These are phyloP conservation scores for Arabidopsis arenosa DNA, from an alignment of 345 rosid species.

Conservation along the genomic window DNA sequence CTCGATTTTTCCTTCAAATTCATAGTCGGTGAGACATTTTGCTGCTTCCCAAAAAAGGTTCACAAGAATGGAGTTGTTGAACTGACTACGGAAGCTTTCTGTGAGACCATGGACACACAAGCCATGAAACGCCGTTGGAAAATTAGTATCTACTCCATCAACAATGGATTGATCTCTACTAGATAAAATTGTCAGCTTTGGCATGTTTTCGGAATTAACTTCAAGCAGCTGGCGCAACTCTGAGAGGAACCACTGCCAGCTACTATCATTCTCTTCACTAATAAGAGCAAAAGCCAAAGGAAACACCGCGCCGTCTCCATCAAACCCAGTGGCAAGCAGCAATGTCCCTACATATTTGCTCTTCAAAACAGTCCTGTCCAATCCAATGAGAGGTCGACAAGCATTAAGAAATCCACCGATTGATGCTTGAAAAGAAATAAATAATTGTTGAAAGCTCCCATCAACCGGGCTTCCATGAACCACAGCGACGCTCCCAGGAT, in stretches of 20 bases:
- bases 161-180: slow-evolving; percentile 71
- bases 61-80: slow-evolving; percentile 80
- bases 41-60: slow-evolving; percentile 94
- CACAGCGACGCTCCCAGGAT: slow-evolving; percentile 89
- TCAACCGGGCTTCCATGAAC: slow-evolving; percentile 77
- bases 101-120: slow-evolving; percentile 86
- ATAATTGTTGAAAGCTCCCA: slow-evolving; percentile 85
- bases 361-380: slow-evolving; percentile 76
- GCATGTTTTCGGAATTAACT: slow-evolving; percentile 87
- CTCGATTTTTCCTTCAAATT: slow-evolving; percentile 70
- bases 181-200: slow-evolving; percentile 88
- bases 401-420: slow-evolving; percentile 89
- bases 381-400: slow-evolving; percentile 88
- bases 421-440: slow-evolving; percentile 93
- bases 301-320: slow-evolving; percentile 89
- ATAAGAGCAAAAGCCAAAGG: slow-evolving; percentile 90
- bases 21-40: slow-evolving; percentile 73
- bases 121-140: slow-evolving; percentile 96
- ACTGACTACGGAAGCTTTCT: slow-evolving; percentile 75
- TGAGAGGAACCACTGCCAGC: slow-evolving; percentile 97
- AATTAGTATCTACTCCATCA: slow-evolving; percentile 84
- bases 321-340: slow-evolving; percentile 94
- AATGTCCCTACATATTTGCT: slow-evolving; percentile 88
- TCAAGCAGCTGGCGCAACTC: slow-evolving; percentile 90
- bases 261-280: slow-evolving; percentile 82